phyloP scores from a whole-genome alignment of 2,329 filamentous ascomycete genomes.

The Alternaria angustiovoidea region DNA sequence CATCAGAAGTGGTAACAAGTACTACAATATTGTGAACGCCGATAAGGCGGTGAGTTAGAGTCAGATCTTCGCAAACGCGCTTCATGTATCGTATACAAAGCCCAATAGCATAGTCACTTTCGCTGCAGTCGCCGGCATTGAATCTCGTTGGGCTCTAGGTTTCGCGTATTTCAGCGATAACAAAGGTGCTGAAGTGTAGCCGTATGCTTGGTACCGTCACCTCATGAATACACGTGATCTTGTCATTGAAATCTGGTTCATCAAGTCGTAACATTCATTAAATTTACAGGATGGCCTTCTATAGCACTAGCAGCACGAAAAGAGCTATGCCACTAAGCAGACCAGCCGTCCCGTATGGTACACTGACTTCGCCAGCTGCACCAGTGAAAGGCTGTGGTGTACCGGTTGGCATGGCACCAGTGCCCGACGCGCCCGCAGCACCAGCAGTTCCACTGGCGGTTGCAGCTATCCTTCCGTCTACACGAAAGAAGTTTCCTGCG shows the following conservation, averaged over 20 bases:
- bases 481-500: slow-evolving; percentile 47
- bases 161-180: background rate
- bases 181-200: background rate
- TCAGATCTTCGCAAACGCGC: background rate
- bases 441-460: slow-evolving; percentile 2
- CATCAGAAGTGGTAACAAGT: slow-evolving; percentile 34
- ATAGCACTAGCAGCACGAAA: slow-evolving; percentile 22
- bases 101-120: background rate
- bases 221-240: background rate
- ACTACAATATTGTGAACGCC: slow-evolving; percentile 43
- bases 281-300: background rate
- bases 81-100: background rate
- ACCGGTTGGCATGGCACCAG: slow-evolving; percentile 20
- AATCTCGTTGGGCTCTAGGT: background rate
- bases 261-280: background rate
- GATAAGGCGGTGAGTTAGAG: slow-evolving; percentile 14
- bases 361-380: slow-evolving; percentile 18
- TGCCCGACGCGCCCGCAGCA: slow-evolving; percentile 9
- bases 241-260: background rate
- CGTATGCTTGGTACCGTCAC: background rate
- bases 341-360: slow-evolving; percentile 22
- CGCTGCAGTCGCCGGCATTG: background rate
- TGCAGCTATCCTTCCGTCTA: slow-evolving; percentile 38
- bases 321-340: slow-evolving; percentile 25
- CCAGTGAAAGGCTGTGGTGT: slow-evolving; percentile 34